These are phyloP conservation scores for Fusarium verticillioides DNA, from an alignment of 2,329 filamentous ascomycete species.

Conservation along the genomic window DNA sequence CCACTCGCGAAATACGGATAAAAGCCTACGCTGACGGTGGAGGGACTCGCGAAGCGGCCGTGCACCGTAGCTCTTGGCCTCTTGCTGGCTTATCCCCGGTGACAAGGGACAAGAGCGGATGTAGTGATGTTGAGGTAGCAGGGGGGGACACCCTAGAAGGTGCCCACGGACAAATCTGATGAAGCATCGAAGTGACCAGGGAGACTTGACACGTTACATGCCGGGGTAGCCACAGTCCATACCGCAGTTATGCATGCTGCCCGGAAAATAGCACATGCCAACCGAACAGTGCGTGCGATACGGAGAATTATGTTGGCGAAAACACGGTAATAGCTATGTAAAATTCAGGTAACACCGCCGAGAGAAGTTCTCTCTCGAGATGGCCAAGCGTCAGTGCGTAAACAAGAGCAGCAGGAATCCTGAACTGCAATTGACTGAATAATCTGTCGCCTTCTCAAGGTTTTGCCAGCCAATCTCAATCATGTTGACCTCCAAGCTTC, in stretches of 20 bases:
- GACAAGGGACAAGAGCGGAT: constrained; percentile 15
- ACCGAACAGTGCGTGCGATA: constrained; percentile 12
- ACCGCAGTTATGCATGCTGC: background rate
- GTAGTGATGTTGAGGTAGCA: constrained; percentile 30
- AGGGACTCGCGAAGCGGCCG: constrained; percentile 15
- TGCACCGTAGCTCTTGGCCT: constrained; percentile 3
- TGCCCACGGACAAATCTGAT: constrained; percentile 30
- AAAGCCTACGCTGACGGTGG: constrained; percentile 22
- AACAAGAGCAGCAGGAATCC: background rate
- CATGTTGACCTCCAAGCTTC: background rate
- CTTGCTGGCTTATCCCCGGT: constrained; percentile 32
- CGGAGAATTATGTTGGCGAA: constrained; percentile 1
- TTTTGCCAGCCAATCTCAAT: background rate
- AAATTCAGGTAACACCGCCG: background rate
- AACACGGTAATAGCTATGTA: background rate
- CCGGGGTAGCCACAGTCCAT: constrained; percentile 25
- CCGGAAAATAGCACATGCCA: constrained; percentile 1
- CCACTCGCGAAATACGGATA: constrained; percentile 5
- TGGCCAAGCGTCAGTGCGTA: background rate
- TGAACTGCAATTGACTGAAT: background rate
- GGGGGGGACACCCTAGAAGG: constrained; percentile 3
- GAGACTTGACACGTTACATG: constrained; percentile 36
- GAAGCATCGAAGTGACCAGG: constrained; percentile 31
- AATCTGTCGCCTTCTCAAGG: background rate
- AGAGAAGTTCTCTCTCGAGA: constrained; percentile 6